Evolutionary conservation across 2,329 filamentous ascomycete genomes (phyloP).

Genomic region (Graphium sp.): DNA sequence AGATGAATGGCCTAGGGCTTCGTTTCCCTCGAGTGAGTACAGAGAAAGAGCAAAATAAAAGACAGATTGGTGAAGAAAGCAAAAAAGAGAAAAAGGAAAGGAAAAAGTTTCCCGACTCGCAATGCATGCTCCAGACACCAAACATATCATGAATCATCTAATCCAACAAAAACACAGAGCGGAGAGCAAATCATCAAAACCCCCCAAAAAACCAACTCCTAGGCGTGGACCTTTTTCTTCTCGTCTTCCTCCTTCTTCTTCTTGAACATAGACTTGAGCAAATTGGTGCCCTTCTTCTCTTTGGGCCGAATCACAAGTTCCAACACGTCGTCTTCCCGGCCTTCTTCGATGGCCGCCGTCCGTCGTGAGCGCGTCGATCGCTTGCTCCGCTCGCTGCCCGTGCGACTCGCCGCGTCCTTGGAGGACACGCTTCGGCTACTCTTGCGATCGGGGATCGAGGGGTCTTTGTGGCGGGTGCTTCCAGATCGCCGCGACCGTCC

Average conservation of each 20-base stretch:
- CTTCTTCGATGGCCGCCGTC: constrained; percentile 14
- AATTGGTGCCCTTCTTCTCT: constrained; percentile 27
- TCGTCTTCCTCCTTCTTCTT: constrained; percentile 27
- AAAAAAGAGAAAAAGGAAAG: background rate
- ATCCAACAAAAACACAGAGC: background rate
- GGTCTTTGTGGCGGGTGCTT: constrained; percentile 13
- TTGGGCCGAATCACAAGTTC: constrained; percentile 27
- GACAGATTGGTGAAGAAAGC: no score
- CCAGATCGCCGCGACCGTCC: constrained; percentile 5
- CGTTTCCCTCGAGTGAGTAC: background rate
- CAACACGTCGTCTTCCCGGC: constrained; percentile 15
- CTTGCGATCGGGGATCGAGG: constrained; percentile 8
- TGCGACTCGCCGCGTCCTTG: constrained; percentile 17
- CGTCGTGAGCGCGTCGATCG: constrained; percentile 15
- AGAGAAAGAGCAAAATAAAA: background rate
- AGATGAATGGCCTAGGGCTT: no score
- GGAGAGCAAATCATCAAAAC: constrained; percentile 3
- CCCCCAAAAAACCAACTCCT: background rate
- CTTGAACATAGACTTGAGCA: constrained; percentile 42
- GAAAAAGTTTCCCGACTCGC: background rate
- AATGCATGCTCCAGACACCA: background rate
- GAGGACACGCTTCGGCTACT: constrained; percentile 7
- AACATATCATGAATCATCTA: background rate
- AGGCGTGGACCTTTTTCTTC: background rate
- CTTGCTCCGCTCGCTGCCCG: constrained; percentile 18